Evolutionary conservation across 805 yeast species (phyloP).

Genomic region (Torulaspora delbrueckii): DNA sequence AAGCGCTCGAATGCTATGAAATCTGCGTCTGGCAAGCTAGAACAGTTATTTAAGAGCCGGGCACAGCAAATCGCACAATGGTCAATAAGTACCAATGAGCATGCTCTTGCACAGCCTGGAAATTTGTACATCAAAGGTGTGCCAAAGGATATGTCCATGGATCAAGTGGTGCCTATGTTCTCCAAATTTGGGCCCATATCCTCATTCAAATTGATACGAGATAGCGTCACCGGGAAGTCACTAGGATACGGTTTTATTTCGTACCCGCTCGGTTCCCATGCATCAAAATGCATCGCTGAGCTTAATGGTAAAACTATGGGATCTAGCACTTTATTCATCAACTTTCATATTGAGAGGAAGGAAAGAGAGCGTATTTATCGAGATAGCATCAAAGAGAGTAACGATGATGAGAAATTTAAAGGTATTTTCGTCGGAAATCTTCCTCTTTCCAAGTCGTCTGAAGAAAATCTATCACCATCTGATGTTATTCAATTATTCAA

Average conservation of each 20-base stretch:
- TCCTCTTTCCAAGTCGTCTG: conserved; percentile 39
- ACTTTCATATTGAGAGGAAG: conserved; percentile 60
- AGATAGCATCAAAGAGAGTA: conserved; percentile 38
- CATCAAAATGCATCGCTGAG: conserved; percentile 54
- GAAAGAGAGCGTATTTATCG: conserved; percentile 46
- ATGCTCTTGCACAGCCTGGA: conserved; percentile 49
- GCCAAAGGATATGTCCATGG: conserved; percentile 37
- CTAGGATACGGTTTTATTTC: conserved; percentile 65
- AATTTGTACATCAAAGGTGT: conserved; percentile 52
- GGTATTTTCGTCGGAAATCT: conserved; percentile 52
- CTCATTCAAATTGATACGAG: conserved; percentile 45
- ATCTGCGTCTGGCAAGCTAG: conserved; percentile 9
- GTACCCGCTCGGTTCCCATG: conserved; percentile 51
- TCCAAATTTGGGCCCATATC: conserved; percentile 40
- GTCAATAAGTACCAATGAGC: conserved; percentile 29
- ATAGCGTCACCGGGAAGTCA: conserved; percentile 38
- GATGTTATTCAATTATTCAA: conserved; percentile 41
- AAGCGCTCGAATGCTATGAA: conserved; percentile 17
- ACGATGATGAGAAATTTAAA: conserved; percentile 45
- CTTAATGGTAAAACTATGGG: conserved; percentile 42
- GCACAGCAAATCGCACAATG: conserved; percentile 16
- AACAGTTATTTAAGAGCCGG: conserved; percentile 4
- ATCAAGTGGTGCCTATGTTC: conserved; percentile 38
- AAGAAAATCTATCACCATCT: conserved; percentile 24
- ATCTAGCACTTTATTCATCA: conserved; percentile 42